phyloP scores from a whole-genome alignment of 208 protist genomes.

The Naegleria gruberi region DNA sequence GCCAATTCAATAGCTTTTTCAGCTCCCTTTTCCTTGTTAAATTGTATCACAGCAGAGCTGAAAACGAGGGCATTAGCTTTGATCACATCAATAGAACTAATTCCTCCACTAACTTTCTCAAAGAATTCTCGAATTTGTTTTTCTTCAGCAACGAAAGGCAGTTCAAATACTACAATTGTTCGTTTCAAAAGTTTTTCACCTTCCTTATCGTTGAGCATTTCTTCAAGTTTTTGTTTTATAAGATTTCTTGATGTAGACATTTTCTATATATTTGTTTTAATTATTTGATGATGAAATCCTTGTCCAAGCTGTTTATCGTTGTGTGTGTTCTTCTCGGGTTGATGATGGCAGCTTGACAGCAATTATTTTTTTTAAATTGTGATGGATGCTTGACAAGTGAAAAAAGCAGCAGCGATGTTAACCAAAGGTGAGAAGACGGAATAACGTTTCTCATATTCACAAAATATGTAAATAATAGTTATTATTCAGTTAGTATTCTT shows the following conservation, averaged over 20 bases:
- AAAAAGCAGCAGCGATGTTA: too few species aligned
- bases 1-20: not conserved
- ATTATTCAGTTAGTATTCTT: too few species aligned
- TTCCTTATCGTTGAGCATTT: not conserved
- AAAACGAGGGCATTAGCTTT: not conserved
- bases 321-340: too few species aligned
- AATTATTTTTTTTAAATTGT: too few species aligned
- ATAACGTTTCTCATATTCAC: too few species aligned
- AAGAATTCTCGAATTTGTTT: not conserved
- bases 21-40: not conserved
- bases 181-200: not conserved
- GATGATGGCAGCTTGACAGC: too few species aligned
- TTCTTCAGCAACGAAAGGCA: conserved; percentile 20
- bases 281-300: too few species aligned
- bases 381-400: too few species aligned
- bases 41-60: not conserved
- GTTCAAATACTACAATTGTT: conserved; percentile 11
- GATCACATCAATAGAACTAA: not conserved
- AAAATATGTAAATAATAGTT: too few species aligned
- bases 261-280: too few species aligned
- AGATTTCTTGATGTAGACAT: not conserved
- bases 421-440: too few species aligned
- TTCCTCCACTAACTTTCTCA: not conserved
- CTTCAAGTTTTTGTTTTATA: not conserved
- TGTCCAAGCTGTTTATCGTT: too few species aligned